These are phyloP conservation scores for Mucor irregularis DNA, from an alignment of 371 early-diverging fungal genomes.

Conservation along the genomic window DNA sequence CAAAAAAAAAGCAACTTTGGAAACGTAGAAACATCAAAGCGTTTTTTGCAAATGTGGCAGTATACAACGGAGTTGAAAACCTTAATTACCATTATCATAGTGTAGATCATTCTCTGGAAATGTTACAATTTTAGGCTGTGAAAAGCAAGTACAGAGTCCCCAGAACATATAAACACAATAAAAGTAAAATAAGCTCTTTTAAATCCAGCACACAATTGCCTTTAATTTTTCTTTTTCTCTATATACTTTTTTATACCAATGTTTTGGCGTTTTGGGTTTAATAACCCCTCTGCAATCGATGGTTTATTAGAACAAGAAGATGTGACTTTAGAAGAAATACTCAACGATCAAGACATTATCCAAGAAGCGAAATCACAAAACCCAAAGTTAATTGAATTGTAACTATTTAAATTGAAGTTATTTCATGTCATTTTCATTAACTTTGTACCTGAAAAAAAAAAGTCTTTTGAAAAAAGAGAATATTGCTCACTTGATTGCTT, in stretches of 20 bases:
- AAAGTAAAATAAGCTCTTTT: too few relatives aligned
- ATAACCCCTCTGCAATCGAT: constrained; percentile 72
- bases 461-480: constrained; percentile 50
- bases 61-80: too few relatives aligned
- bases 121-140: too few relatives aligned
- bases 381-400: constrained; percentile 82
- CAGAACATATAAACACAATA: too few relatives aligned
- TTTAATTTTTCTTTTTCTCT: too few relatives aligned
- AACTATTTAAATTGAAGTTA: constrained; percentile 30
- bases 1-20: too few relatives aligned
- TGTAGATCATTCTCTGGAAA: too few relatives aligned
- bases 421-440: background rate
- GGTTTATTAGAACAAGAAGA: constrained; percentile 77
- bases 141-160: too few relatives aligned
- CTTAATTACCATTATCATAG: too few relatives aligned
- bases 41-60: too few relatives aligned
- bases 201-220: too few relatives aligned
- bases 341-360: constrained; percentile 82
- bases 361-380: constrained; percentile 87
- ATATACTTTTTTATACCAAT: constrained; percentile 22
- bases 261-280: constrained; percentile 87
- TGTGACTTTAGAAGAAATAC: constrained; percentile 72
- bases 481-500: constrained; percentile 72
- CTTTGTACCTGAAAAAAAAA: background rate
- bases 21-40: too few relatives aligned